These are phyloP conservation scores for Triangularia setosa DNA, from an alignment of 2,329 filamentous ascomycete species.

Conservation along the genomic window DNA sequence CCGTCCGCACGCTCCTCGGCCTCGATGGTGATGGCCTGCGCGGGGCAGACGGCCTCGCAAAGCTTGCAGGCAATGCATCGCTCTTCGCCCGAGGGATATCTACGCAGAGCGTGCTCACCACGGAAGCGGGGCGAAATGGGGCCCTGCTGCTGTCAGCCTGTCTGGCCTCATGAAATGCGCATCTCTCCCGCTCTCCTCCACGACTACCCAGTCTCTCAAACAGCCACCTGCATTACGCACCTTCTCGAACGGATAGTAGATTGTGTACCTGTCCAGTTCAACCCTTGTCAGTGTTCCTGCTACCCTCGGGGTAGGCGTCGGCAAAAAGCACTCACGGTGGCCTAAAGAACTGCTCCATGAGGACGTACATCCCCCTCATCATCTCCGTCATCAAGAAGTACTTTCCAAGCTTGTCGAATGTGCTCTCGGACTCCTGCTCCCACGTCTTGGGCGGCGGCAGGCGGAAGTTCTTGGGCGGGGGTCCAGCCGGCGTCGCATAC, in stretches of 20 bases:
- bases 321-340: conserved; percentile 70
- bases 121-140: conserved; percentile 97
- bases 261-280: conserved; percentile 70
- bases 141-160: conserved; percentile 48
- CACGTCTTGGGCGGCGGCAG: conserved; percentile 69
- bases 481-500: conserved; percentile 69
- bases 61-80: conserved; percentile 99
- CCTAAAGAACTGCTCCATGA: conserved; percentile 96
- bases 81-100: conserved; percentile 97
- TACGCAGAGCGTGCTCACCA: conserved; percentile 92
- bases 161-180: neutral
- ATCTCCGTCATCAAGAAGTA: conserved; percentile 97
- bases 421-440: conserved; percentile 73
- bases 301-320: neutral
- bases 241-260: conserved; percentile 98
- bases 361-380: conserved; percentile 95
- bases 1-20: conserved; percentile 97
- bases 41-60: conserved; percentile 95
- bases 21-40: conserved; percentile 98
- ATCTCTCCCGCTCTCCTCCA: neutral
- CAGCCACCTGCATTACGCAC: conserved; percentile 36
- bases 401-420: conserved; percentile 79
- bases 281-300: neutral
- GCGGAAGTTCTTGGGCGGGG: conserved; percentile 78
- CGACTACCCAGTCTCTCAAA: neutral